Conservation (phyloP, 2,329 filamentous ascomycete species). For the Penicillium sp. region DNA sequence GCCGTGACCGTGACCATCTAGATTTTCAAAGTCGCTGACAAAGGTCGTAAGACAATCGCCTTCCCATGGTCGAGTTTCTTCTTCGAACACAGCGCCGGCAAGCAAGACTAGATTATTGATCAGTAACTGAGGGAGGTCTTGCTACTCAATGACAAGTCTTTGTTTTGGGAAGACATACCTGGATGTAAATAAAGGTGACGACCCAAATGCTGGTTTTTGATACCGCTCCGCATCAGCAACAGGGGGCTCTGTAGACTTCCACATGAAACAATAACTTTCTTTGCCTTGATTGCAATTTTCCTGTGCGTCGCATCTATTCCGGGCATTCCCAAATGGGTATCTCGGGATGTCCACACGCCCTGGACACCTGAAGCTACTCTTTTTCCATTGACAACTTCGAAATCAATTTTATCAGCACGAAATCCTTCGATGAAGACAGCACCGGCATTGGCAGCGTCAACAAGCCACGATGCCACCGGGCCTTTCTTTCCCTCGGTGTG, state of each 20-base stretch:
- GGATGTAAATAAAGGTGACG: constrained; percentile 80
- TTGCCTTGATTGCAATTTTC: constrained; percentile 69
- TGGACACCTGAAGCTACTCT: constrained; percentile 65
- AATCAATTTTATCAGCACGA: constrained; percentile 65
- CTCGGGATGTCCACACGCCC: constrained; percentile 72
- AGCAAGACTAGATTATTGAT: constrained; percentile 30
- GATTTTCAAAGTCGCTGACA: constrained; percentile 72
- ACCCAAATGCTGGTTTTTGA: constrained; percentile 79
- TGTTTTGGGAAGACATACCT: constrained; percentile 46
- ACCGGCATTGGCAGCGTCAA: constrained; percentile 72
- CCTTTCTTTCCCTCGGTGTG: constrained; percentile 71
- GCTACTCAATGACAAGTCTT: constrained; percentile 5
- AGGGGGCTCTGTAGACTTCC: constrained; percentile 75
- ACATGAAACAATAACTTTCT: constrained; percentile 72
- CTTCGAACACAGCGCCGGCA: constrained; percentile 58
- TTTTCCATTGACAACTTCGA: constrained; percentile 52
- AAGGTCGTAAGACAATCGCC: constrained; percentile 77
- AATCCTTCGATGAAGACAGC: constrained; percentile 83
- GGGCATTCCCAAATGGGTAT: constrained; percentile 56
- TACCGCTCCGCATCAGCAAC: constrained; percentile 70
- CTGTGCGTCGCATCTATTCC: constrained; percentile 51
- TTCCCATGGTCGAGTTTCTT: constrained; percentile 69
- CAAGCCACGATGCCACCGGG: constrained; percentile 70
- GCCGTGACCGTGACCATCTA: constrained; percentile 77
- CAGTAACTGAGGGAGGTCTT: not conserved